A percentile compares a stretch with the other conserved stretches of the same genome.
phyloP scores from a whole-genome alignment of 805 yeast genomes.

The Candida methanosorbosa region DNA sequence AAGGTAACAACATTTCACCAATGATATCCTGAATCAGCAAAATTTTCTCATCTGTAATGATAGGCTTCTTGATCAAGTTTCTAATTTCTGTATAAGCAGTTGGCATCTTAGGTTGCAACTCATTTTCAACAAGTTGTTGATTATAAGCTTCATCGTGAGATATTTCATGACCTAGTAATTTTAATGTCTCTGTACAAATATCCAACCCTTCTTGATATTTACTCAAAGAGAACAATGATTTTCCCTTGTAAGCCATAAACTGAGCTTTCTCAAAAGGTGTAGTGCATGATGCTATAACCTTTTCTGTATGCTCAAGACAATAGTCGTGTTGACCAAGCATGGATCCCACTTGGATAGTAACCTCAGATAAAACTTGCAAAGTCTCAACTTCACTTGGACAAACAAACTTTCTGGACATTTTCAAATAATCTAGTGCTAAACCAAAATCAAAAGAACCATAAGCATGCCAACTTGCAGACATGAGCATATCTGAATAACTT shows the following conservation, averaged over 20 bases:
- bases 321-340: slow-evolving; percentile 23
- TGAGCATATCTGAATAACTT: slow-evolving; percentile 29
- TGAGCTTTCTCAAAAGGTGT: slow-evolving; percentile 26
- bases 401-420: slow-evolving; percentile 24
- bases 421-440: slow-evolving; percentile 31
- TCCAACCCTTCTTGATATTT: slow-evolving; percentile 24
- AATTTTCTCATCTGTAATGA: slow-evolving; percentile 19
- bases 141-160: slow-evolving; percentile 20
- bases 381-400: slow-evolving; percentile 11
- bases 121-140: slow-evolving; percentile 9
- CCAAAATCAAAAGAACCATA: slow-evolving; percentile 33
- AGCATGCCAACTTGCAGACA: slow-evolving; percentile 36
- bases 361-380: slow-evolving; percentile 18
- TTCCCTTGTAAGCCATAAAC: slow-evolving; percentile 28
- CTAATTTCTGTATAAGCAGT: slow-evolving; percentile 30
- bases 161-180: slow-evolving; percentile 26
- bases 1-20: slow-evolving; percentile 28
- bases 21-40: slow-evolving; percentile 31
- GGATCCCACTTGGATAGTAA: slow-evolving; percentile 25
- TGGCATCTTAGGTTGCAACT: slow-evolving; percentile 25
- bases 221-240: slow-evolving; percentile 26
- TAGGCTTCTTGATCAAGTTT: slow-evolving; percentile 15
- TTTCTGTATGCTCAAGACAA: slow-evolving; percentile 27
- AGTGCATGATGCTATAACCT: slow-evolving; percentile 19
- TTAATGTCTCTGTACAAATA: slow-evolving; percentile 27